Evolutionary conservation across 1,284 basidiomycete genomes (phyloP).

Genomic region (Ganoderma lucidum): DNA sequence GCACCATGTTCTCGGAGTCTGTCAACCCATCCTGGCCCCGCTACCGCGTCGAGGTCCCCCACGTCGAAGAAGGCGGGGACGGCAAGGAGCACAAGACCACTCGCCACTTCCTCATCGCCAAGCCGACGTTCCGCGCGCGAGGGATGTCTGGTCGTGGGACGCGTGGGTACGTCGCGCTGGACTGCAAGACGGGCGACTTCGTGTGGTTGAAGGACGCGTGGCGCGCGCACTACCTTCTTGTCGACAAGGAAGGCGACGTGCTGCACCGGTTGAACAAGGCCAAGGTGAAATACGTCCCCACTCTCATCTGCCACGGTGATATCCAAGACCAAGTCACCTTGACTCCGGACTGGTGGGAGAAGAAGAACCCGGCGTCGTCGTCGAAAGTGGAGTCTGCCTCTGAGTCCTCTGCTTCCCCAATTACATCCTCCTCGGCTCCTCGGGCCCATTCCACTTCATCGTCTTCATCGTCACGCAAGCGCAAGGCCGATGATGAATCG

Average conservation of each 20-base stretch:
- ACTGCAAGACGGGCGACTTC: conserved; percentile 11
- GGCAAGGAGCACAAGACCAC: neutral
- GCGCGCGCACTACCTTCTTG: conserved; percentile 18
- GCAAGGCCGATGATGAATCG: neutral
- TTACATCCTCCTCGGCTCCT: neutral
- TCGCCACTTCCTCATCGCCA: conserved; percentile 1
- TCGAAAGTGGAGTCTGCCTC: neutral
- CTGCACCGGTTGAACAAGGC: conserved; percentile 15
- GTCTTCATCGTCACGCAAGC: neutral
- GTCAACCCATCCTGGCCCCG: conserved; percentile 13
- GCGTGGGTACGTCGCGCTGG: conserved; percentile 24
- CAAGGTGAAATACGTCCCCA: conserved; percentile 18
- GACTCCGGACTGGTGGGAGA: conserved; percentile 10
- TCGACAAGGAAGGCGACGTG: conserved; percentile 22
- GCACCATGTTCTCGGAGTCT: neutral
- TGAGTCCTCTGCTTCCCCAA: neutral
- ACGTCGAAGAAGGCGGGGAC: neutral
- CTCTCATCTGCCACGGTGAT: conserved; percentile 27
- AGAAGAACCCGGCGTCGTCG: neutral
- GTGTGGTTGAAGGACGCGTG: conserved; percentile 30
- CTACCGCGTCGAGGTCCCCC: conserved; percentile 15
- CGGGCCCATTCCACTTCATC: neutral
- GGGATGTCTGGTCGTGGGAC: conserved; percentile 23
- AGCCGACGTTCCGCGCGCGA: conserved; percentile 15
- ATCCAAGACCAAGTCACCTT: conserved; percentile 18